phyloP scores from a whole-genome alignment of 192 early-diverging fungal genomes.

The Paraglomus occultum region DNA sequence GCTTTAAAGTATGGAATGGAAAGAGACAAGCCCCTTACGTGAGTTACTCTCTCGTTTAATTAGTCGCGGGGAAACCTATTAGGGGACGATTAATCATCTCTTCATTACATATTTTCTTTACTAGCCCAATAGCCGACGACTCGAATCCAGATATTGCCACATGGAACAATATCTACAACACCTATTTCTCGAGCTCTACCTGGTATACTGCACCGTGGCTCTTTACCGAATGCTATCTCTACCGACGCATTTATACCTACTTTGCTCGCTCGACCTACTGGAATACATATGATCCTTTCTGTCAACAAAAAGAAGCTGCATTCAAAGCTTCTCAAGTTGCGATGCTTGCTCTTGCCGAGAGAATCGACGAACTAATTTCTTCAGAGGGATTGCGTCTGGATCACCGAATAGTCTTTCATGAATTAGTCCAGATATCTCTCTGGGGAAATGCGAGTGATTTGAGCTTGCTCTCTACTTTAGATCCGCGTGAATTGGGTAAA shows the following conservation, averaged over 20 bases:
- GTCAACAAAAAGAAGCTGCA: slow-evolving; percentile 60
- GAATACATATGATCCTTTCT: slow-evolving; percentile 75
- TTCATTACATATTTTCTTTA: background rate
- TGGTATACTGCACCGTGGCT: slow-evolving; percentile 84
- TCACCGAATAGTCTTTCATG: slow-evolving; percentile 56
- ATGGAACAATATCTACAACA: slow-evolving; percentile 66
- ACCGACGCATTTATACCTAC: slow-evolving; percentile 63
- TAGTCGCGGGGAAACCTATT: background rate
- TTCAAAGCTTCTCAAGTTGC: slow-evolving; percentile 66
- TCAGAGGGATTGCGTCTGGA: slow-evolving; percentile 16
- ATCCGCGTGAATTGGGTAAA: slow-evolving; percentile 62
- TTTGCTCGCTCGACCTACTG: slow-evolving; percentile 59
- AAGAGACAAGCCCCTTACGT: slow-evolving; percentile 55
- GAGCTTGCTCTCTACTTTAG: slow-evolving; percentile 72
- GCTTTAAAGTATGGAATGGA: slow-evolving; percentile 75
- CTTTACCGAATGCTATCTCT: slow-evolving; percentile 83
- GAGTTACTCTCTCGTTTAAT: background rate
- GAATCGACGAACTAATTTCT: slow-evolving; percentile 38
- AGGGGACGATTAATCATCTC: background rate
- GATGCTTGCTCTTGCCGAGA: slow-evolving; percentile 64
- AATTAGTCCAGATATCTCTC: slow-evolving; percentile 70
- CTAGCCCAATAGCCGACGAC: slow-evolving; percentile 52
- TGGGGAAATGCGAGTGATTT: slow-evolving; percentile 93
- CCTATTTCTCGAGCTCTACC: slow-evolving; percentile 52
- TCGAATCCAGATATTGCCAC: slow-evolving; percentile 49